Evolutionary conservation across 345 rosid genomes (phyloP).

Genomic region (Carallia brachiata): DNA sequence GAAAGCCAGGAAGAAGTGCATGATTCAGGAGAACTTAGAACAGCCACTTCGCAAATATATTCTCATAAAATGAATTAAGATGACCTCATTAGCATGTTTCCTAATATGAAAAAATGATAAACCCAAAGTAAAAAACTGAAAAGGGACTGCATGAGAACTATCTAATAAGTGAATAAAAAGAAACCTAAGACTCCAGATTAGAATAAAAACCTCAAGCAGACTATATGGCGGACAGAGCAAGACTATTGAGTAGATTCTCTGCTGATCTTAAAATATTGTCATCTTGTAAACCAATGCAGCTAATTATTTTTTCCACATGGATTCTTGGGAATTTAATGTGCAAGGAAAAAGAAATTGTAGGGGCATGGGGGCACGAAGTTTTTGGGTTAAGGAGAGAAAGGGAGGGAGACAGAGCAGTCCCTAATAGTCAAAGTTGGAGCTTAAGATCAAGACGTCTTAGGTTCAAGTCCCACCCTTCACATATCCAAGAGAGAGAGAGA

Average conservation of each 20-base stretch:
- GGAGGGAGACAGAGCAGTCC: no score
- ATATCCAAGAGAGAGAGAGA: not conserved
- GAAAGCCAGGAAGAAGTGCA: not conserved
- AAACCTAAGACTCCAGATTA: not conserved
- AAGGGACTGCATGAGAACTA: no score
- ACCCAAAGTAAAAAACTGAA: no score
- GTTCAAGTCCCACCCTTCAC: no score
- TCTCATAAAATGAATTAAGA: no score
- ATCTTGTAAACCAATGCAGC: not conserved
- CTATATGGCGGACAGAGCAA: not conserved
- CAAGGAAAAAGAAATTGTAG: not conserved
- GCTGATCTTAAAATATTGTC: not conserved
- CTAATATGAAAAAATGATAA: no score
- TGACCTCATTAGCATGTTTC: no score
- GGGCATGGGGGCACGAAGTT: no score
- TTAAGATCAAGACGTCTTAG: no score
- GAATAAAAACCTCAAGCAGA: slow-evolving; percentile 5
- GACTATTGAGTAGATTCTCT: not conserved
- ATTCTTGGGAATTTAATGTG: not conserved
- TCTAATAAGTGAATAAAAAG: not conserved
- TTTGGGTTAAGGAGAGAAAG: no score
- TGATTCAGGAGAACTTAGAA: not conserved
- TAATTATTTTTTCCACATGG: not conserved
- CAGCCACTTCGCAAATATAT: not conserved
- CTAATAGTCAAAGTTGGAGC: no score